Base-by-base conservation (phyloP, 768 basidiomycete species). In the Boletellus ananiceps region DNA sequence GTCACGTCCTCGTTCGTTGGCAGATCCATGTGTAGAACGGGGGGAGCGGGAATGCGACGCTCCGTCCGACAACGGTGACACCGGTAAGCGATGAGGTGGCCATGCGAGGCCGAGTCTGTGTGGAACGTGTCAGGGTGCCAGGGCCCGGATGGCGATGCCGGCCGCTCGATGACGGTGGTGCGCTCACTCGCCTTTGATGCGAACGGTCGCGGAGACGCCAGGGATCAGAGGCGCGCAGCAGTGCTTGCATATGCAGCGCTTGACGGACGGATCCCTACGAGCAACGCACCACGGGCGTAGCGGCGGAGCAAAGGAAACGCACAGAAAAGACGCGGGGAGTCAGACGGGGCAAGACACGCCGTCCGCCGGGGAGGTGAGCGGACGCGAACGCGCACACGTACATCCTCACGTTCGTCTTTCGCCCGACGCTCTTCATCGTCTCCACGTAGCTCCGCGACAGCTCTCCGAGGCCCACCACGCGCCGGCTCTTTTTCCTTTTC, bases 341-440 rank as follows among this genome's bases (percentile, higher is more conserved):
- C 23, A 25, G 23, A 25, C 23, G 23, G 23, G 23, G 23, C 23
- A 25, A 25, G 23, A 25, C 14, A 44, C 14, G 14, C 6, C 19
- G 14, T 12, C 5, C 11, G 11, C 23, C 23, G 23, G 23, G 19
- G 23, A 23, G 23, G 23, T 2, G 23, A 23, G 5, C 23, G 23
- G 23, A 23, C 9, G 29, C 3, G 34, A 21, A 40, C 49, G 37
- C 12, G 8, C 14, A 6, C 19, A 69, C 79, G 37, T 34, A 92
- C 91, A 92, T 82, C 61, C 82, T 83, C 18, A 88, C 81, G 18
- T 82, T 85, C 0, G 87, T 82, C 63, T 86, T 89, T 67, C 82
- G 79, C 5, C 86, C 84, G 14, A 93, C 83, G 32, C 64, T 66
- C 57, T 78, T 79, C 86, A 93, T 87, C 14, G 76, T 73, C 38